A percentile compares a stretch with the other conserved stretches of the same genome.
Evolutionary conservation across 75 land plant species (phyloP).

Genomic region (Cryptomeria japonica): DNA sequence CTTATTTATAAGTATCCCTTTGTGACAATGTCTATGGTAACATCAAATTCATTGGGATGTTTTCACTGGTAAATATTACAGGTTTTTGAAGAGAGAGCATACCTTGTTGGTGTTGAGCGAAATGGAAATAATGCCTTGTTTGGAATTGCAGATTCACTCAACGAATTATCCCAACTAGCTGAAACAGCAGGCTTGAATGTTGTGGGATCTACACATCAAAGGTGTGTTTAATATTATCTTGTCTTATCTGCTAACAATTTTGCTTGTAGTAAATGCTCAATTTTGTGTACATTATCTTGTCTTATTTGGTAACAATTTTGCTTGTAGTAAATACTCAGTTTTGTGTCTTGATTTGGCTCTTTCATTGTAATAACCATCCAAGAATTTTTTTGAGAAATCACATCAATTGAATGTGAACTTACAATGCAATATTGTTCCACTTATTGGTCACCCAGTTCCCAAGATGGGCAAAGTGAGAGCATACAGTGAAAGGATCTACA

Average conservation of each 20-base stretch:
- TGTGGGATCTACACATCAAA: slow-evolving; percentile 91
- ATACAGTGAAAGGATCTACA: no score
- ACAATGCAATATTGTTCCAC: no score
- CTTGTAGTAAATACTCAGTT: neutral
- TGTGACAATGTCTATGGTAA: neutral
- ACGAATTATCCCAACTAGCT: slow-evolving; percentile 80
- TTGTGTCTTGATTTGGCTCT: neutral
- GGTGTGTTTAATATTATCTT: slow-evolving; percentile 42
- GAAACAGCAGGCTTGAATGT: slow-evolving; percentile 92
- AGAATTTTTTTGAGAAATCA: no score
- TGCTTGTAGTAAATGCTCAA: neutral
- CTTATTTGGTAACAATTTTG: neutral
- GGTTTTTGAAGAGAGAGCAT: slow-evolving; percentile 88
- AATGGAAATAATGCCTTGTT: slow-evolving; percentile 39
- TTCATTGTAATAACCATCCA: no score
- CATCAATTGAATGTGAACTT: no score
- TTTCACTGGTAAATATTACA: slow-evolving; percentile 17
- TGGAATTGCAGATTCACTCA: slow-evolving; percentile 74
- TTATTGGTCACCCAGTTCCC: no score
- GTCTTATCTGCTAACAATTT: neutral
- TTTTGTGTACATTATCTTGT: neutral
- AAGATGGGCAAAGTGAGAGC: no score
- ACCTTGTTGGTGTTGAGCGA: slow-evolving; percentile 73
- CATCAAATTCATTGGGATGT: neutral
- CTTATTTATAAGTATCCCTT: neutral